These are phyloP conservation scores for Protea cynaroides DNA, from an alignment of 164 flowering plant genomes.

Conservation along the genomic window DNA sequence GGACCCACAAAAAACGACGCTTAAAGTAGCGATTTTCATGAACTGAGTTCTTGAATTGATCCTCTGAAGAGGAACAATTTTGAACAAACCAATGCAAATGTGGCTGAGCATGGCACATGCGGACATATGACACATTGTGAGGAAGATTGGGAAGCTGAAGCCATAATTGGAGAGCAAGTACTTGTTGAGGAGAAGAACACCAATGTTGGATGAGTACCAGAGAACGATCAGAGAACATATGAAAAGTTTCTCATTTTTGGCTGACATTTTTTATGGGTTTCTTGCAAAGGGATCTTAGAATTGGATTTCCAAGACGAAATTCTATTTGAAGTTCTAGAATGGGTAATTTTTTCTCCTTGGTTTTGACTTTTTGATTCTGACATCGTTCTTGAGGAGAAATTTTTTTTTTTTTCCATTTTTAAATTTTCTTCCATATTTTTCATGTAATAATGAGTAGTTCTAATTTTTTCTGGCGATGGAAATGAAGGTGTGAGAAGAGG, in stretches of 20 bases:
- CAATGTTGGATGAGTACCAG: conserved; percentile 79
- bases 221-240: conserved; percentile 37
- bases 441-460: too few species aligned
- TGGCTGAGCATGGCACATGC: conserved; percentile 74
- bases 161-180: conserved; percentile 60
- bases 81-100: conserved; percentile 47
- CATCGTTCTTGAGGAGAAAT: too few species aligned
- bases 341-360: not conserved
- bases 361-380: too few species aligned
- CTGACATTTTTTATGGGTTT: conserved; percentile 9
- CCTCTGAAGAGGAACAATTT: conserved; percentile 52
- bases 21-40: conserved; percentile 49
- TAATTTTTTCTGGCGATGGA: too few species aligned
- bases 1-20: conserved; percentile 63
- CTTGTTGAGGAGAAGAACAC: conserved; percentile 72
- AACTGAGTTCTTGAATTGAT: conserved; percentile 56
- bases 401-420: too few species aligned
- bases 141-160: conserved; percentile 69
- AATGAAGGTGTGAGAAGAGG: too few species aligned
- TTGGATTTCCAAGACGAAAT: not conserved
- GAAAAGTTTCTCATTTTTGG: conserved; percentile 29
- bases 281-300: not conserved
- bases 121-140: conserved; percentile 84
- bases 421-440: too few species aligned
- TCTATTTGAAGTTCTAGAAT: conserved; percentile 14